phyloP scores from a whole-genome alignment of 129 eudicot genomes.

The Tanacetum coccineum region DNA sequence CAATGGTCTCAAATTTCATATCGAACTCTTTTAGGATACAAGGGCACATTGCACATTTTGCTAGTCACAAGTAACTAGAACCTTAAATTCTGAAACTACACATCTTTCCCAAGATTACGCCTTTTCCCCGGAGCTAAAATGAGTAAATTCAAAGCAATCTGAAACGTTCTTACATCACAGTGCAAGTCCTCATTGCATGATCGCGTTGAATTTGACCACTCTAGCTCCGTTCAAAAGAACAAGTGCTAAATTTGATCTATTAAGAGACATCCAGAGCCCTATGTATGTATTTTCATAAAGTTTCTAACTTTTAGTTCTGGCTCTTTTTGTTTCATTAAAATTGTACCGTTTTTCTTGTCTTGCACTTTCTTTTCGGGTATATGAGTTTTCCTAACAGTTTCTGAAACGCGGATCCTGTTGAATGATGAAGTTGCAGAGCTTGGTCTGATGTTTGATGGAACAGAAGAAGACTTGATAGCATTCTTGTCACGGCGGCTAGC shows the following conservation, averaged over 20 bases:
- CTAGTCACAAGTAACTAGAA: not conserved
- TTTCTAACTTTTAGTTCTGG: conserved; percentile 13
- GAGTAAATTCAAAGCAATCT: conserved; percentile 22
- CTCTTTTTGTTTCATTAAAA: conserved; percentile 21
- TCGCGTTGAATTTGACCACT: conserved; percentile 22
- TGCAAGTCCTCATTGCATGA: conserved; percentile 1
- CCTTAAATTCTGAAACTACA: not conserved
- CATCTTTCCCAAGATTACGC: conserved; percentile 7
- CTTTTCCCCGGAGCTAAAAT: conserved; percentile 12
- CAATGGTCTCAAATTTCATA: too few species aligned
- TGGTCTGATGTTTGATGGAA: conserved; percentile 27
- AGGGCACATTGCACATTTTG: conserved; percentile 1
- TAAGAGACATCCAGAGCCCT: conserved; percentile 18
- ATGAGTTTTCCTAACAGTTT: conserved; percentile 12
- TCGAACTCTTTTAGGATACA: too few species aligned
- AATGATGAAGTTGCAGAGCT: conserved; percentile 34
- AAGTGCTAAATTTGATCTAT: conserved; percentile 7
- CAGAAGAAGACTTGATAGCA: conserved; percentile 24
- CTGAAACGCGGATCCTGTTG: conserved; percentile 31
- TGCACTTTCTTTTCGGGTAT: conserved; percentile 26
- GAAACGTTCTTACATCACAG: not conserved
- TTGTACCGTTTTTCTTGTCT: conserved; percentile 25
- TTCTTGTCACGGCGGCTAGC: conserved; percentile 22
- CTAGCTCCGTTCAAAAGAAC: conserved; percentile 12
- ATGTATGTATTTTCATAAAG: conserved; percentile 30